A percentile compares a stretch with the other conserved stretches of the same genome.
Conservation (phyloP, 768 basidiomycete genomes). For the Atractiella rhizophila region DNA sequence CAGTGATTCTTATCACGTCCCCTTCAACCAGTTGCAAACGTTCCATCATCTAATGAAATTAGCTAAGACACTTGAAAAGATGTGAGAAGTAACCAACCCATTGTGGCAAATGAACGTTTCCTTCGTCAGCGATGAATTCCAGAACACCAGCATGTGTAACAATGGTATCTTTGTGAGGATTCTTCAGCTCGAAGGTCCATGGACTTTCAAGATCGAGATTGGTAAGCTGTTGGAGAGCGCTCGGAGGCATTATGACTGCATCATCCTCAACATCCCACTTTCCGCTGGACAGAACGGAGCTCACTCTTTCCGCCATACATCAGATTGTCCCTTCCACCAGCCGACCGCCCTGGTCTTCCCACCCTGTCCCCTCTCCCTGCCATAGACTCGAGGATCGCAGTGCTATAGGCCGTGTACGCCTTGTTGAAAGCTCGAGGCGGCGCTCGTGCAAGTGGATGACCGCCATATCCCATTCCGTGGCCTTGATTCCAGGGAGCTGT, state of each 20-base stretch:
- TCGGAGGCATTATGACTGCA: conserved; percentile 89
- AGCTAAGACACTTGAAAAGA: background rate
- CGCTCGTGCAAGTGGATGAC: conserved; percentile 11
- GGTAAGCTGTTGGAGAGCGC: conserved; percentile 66
- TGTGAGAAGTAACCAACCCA: conserved; percentile 31
- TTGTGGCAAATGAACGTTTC: conserved; percentile 75
- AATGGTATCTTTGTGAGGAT: conserved; percentile 57
- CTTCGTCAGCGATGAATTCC: conserved; percentile 95
- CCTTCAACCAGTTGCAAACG: conserved; percentile 78
- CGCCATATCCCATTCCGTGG: conserved; percentile 10
- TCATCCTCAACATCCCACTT: conserved; percentile 1
- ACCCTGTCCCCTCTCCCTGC: conserved; percentile 14
- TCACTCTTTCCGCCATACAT: conserved; percentile 92
- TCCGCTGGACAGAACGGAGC: conserved; percentile 21
- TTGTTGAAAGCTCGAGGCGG: conserved; percentile 61
- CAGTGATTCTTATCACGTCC: conserved; percentile 77
- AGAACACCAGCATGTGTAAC: conserved; percentile 83
- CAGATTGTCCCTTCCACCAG: conserved; percentile 55
- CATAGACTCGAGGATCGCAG: conserved; percentile 16
- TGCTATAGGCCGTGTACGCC: conserved; percentile 42
- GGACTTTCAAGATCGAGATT: conserved; percentile 67
- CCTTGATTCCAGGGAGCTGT: conserved; percentile 1
- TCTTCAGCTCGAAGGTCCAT: conserved; percentile 90
- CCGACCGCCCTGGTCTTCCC: conserved; percentile 1
- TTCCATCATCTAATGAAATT: conserved; percentile 58